These are phyloP conservation scores for Blepharisma undulans DNA, from an alignment of 169 alveolate species.

Conservation along the genomic window DNA sequence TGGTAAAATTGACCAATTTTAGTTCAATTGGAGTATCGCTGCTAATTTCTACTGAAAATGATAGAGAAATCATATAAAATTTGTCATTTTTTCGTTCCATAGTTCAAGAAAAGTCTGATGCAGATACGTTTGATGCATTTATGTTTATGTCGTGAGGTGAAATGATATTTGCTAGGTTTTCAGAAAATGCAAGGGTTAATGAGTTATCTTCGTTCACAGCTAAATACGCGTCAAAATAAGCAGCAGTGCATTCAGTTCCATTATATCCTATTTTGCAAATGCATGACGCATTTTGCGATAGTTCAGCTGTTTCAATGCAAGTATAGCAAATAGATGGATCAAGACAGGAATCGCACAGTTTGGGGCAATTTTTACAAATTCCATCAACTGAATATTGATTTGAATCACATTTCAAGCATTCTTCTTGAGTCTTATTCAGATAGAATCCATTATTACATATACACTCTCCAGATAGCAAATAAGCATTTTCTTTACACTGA, in stretches of 20 bases:
- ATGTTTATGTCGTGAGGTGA: background rate
- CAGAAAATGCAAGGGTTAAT: background rate
- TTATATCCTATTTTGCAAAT: background rate
- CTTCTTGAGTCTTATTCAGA: background rate
- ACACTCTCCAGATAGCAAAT: background rate
- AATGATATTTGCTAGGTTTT: background rate
- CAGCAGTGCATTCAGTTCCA: background rate
- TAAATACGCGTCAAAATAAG: background rate
- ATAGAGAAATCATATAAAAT: background rate
- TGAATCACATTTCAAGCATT: background rate
- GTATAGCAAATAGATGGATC: background rate
- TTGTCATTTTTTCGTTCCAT: background rate
- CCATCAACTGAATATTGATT: background rate
- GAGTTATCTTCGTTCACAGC: background rate
- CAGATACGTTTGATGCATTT: background rate
- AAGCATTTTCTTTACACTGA: background rate
- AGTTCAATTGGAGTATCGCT: background rate
- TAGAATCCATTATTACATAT: background rate
- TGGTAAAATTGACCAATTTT: background rate
- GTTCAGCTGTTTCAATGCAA: background rate
- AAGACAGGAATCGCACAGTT: background rate
- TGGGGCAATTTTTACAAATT: background rate
- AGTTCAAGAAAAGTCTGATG: background rate
- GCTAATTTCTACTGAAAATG: background rate
- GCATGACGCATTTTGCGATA: background rate